Evolutionary conservation across 805 yeast genomes (phyloP).

Genomic region (Maudiozyma pseudohumilis): DNA sequence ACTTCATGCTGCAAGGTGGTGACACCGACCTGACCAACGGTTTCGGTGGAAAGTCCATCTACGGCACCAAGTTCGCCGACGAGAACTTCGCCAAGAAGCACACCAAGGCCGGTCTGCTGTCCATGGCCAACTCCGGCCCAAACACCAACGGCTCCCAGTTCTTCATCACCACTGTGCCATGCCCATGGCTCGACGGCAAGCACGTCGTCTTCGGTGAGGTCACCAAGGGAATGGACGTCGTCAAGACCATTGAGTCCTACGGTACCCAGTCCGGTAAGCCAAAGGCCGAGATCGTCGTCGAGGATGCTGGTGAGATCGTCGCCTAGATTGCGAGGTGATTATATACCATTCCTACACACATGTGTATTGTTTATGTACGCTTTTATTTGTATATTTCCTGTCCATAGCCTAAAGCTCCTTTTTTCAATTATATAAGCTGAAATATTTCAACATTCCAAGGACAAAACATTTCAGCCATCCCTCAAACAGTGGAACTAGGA

Average conservation of each 20-base stretch:
- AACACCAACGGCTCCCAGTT: conserved; percentile 89
- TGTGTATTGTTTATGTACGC: too few species aligned
- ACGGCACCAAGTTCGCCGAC: conserved; percentile 54
- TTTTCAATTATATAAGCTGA: too few species aligned
- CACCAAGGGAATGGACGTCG: conserved; percentile 50
- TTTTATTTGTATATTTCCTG: too few species aligned
- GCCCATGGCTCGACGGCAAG: conserved; percentile 71
- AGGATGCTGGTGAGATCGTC: conserved; percentile 44
- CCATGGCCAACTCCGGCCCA: conserved; percentile 93
- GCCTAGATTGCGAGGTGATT: neutral
- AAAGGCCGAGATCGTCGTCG: conserved; percentile 52
- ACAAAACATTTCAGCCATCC: too few species aligned
- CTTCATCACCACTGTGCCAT: conserved; percentile 72
- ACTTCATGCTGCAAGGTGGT: conserved; percentile 96
- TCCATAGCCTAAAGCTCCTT: too few species aligned
- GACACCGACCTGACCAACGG: conserved; percentile 83
- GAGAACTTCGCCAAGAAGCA: conserved; percentile 64
- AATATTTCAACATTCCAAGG: too few species aligned
- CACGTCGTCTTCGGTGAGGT: conserved; percentile 77
- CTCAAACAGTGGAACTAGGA: too few species aligned
- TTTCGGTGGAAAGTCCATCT: conserved; percentile 85
- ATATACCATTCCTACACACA: neutral
- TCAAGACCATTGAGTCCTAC: conserved; percentile 48
- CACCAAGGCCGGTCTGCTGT: conserved; percentile 69
- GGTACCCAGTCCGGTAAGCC: conserved; percentile 66